Base-by-base conservation (phyloP, 106 monocot genomes). In the Cymbidium sinense region DNA sequence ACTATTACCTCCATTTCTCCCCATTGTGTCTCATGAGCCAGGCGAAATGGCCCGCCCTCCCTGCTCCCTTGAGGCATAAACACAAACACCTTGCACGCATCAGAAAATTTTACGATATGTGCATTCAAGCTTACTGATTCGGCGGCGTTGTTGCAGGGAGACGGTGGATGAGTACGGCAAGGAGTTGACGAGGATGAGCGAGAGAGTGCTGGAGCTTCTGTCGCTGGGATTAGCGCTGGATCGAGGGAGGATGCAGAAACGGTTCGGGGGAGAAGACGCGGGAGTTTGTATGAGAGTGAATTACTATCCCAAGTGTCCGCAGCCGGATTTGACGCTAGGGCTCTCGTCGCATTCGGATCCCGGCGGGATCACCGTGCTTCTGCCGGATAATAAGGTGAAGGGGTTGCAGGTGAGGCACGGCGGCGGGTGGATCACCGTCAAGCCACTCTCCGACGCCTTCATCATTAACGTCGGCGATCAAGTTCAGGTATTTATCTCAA, bases 381-480 rank as follows among this genome's bases (percentile, higher is more conserved):
- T 89, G 21, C 82, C 76, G 5, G 89, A 89, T 35, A 75, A 87
- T 7, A 52, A 9, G 18, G 87, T 89, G 25, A 70, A 29, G 7
- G 87, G 89, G 3, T 79, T 89, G 20, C 89, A 89, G 76, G 84
- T 87, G 5, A 76, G 67, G 12, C 79, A 36, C 43, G 82, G 69
- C 9, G 82, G 54, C 2, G 71, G n/a, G 0, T 89, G 89, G 89
- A 39, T 89, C 64, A 78, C 77, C 3, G 84, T 89, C 8, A 65
- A 77, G 34, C 87, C 84, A 19, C 69, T 82, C 6, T 70, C 76
- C 28, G 77, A 78, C 34, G 77, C 87, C 3, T 89, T 89, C 76
- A 86, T 89, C 50, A 36, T 89, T 52, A 89, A 89, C 50, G 33
- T 89, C 20, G 89, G 84, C 7, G 89, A 89, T 76, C 89, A 87